Evolutionary conservation across 371 early-diverging fungal species (phyloP).

Genomic region (Synchytrium microbalum): DNA sequence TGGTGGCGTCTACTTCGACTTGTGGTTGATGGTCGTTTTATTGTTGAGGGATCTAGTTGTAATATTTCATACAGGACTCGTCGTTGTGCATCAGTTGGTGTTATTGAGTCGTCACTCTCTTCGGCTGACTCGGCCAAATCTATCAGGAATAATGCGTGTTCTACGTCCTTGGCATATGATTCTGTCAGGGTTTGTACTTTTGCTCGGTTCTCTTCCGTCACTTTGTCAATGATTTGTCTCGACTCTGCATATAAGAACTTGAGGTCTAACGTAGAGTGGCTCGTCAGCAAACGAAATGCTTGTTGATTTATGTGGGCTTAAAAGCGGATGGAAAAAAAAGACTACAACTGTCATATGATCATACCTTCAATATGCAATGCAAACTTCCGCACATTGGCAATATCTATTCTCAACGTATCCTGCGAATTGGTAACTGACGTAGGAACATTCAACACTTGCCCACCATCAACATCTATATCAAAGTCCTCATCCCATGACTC

Average conservation of each 20-base stretch:
- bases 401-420: slow-evolving; percentile 7
- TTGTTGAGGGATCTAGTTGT: too few relatives aligned
- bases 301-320: slow-evolving; percentile 5
- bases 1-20: too few relatives aligned
- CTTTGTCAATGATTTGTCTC: too few relatives aligned
- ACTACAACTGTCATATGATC: too few relatives aligned
- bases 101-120: slow-evolving; percentile 5
- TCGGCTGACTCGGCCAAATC: slow-evolving; percentile 23
- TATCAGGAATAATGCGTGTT: slow-evolving; percentile 18
- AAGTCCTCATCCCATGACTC: slow-evolving; percentile 12
- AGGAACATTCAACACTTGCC: slow-evolving; percentile 6
- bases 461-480: slow-evolving; percentile 8
- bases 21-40: too few relatives aligned
- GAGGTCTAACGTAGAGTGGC: too few relatives aligned
- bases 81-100: slow-evolving; percentile 12
- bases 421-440: neutral
- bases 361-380: slow-evolving; percentile 12
- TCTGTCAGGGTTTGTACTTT: slow-evolving; percentile 7
- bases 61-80: slow-evolving; percentile 15
- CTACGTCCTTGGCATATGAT: slow-evolving; percentile 10
- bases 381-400: slow-evolving; percentile 5
- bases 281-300: too few relatives aligned
- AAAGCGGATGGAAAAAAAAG: too few relatives aligned
- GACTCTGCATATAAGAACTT: too few relatives aligned
- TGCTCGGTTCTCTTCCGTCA: too few relatives aligned